Evolutionary conservation across 352 stramenopile genomes (phyloP).

Genomic region (Phytopythium boreale): DNA sequence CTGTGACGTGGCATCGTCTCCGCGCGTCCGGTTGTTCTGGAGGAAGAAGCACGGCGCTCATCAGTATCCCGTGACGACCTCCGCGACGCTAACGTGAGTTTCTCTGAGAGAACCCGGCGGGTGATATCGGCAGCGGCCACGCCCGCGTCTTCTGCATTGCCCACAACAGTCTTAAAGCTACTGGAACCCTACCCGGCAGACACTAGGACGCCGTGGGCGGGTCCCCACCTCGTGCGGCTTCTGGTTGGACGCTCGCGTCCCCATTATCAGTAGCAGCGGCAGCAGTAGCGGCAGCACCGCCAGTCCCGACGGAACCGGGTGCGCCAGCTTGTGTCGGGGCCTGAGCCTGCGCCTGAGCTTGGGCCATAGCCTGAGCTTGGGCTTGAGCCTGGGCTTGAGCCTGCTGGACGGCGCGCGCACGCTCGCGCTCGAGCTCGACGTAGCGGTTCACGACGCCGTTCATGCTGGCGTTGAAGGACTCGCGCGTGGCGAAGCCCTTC

Average conservation of each 20-base stretch:
- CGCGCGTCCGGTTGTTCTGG: too few species aligned
- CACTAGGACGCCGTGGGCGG: too few species aligned
- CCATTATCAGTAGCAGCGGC: neutral
- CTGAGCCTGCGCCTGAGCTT: neutral
- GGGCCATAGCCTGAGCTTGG: neutral
- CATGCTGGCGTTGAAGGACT: constrained; percentile 43
- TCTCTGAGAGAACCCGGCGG: too few species aligned
- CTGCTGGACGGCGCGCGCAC: constrained; percentile 29
- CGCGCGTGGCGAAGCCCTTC: constrained; percentile 49
- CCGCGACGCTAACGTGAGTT: too few species aligned
- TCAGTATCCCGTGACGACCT: too few species aligned
- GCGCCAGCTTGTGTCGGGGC: neutral
- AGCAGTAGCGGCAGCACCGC: neutral
- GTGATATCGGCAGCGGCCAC: too few species aligned
- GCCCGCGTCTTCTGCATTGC: too few species aligned
- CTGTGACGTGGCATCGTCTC: too few species aligned
- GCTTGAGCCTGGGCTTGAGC: constrained; percentile 8
- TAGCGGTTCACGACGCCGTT: constrained; percentile 29
- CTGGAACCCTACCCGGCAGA: too few species aligned
- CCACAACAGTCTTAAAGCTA: too few species aligned
- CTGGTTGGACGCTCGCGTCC: neutral
- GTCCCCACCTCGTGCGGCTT: too few species aligned
- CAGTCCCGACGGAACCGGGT: neutral
- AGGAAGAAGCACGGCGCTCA: too few species aligned
- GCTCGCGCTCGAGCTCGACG: constrained; percentile 17